phyloP scores from a whole-genome alignment of 2,329 filamentous ascomycete species.

The Periconia macrospinosa region DNA sequence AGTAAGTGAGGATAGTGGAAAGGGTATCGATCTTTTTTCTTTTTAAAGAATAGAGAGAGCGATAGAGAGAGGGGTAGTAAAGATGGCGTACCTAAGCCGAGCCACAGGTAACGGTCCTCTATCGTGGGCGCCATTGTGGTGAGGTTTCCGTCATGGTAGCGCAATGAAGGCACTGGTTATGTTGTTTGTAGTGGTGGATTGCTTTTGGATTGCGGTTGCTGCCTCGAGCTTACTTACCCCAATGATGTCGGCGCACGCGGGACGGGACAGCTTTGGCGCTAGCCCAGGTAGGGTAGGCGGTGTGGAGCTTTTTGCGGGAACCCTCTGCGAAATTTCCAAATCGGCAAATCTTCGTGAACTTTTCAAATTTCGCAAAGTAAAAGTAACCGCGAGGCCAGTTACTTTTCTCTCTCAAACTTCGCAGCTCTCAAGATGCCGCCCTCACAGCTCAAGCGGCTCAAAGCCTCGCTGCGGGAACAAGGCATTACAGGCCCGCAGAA shows the following conservation, averaged over 20 bases:
- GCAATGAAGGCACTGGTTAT: slow-evolving; percentile 1
- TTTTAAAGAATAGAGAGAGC: neutral
- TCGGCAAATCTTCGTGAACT: slow-evolving; percentile 14
- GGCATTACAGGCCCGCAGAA: slow-evolving; percentile 89
- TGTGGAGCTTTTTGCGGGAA: slow-evolving; percentile 2
- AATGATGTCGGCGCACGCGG: slow-evolving; percentile 23
- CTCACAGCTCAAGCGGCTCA: slow-evolving; percentile 94
- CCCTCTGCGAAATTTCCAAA: slow-evolving; percentile 12
- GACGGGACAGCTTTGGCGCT: slow-evolving; percentile 3
- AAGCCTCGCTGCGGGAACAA: slow-evolving; percentile 84
- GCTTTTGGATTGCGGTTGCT: neutral
- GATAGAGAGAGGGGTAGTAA: neutral
- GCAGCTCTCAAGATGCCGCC: slow-evolving; percentile 68
- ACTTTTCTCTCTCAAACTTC: neutral
- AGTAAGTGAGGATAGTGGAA: too few relatives aligned
- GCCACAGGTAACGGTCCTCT: slow-evolving; percentile 51
- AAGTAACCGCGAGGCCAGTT: neutral
- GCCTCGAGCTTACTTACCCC: slow-evolving; percentile 7
- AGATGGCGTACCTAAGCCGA: slow-evolving; percentile 44
- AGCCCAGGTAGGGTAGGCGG: slow-evolving; percentile 9
- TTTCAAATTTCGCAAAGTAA: slow-evolving; percentile 1
- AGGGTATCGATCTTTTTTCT: neutral
- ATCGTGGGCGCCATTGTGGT: slow-evolving; percentile 38
- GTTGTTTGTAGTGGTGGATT: slow-evolving; percentile 1
- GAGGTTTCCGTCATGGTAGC: slow-evolving; percentile 14